Evolutionary conservation across 2,329 filamentous ascomycete genomes (phyloP).

Genomic region (Zalaria sp.): DNA sequence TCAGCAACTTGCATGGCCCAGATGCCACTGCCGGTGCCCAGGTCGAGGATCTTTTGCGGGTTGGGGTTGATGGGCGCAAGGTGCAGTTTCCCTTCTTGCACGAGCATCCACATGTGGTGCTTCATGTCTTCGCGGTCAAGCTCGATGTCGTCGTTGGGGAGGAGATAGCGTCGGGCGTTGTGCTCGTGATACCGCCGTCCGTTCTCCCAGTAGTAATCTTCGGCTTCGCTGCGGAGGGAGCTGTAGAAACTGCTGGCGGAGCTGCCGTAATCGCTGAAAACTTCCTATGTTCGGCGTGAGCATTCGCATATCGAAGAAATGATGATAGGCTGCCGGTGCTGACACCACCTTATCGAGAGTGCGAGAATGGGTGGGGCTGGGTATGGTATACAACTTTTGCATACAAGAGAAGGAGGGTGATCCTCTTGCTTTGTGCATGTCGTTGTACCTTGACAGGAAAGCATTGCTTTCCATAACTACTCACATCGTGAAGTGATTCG

Average conservation of each 20-base stretch:
- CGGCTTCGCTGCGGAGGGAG: constrained; percentile 3
- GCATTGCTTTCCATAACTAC: no score
- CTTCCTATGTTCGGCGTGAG: background rate
- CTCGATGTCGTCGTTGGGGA: constrained; percentile 6
- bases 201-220: constrained; percentile 8
- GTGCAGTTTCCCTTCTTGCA: constrained; percentile 18
- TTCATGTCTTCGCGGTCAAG: constrained; percentile 7
- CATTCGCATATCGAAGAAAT: no score
- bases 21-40: constrained; percentile 34
- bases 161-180: constrained; percentile 4
- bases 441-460: no score
- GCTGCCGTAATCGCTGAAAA: constrained; percentile 1
- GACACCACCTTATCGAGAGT: no score
- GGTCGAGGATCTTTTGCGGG: constrained; percentile 30
- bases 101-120: constrained; percentile 6
- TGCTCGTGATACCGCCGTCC: constrained; percentile 14
- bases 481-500: no score
- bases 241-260: constrained; percentile 3
- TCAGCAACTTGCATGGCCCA: constrained; percentile 37
- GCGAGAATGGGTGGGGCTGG: no score
- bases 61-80: constrained; percentile 23
- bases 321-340: no score
- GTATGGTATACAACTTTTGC: no score
- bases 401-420: no score
- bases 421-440: no score